Conservation (phyloP, 306 rosid species). For the Inga leiocalycina region DNA sequence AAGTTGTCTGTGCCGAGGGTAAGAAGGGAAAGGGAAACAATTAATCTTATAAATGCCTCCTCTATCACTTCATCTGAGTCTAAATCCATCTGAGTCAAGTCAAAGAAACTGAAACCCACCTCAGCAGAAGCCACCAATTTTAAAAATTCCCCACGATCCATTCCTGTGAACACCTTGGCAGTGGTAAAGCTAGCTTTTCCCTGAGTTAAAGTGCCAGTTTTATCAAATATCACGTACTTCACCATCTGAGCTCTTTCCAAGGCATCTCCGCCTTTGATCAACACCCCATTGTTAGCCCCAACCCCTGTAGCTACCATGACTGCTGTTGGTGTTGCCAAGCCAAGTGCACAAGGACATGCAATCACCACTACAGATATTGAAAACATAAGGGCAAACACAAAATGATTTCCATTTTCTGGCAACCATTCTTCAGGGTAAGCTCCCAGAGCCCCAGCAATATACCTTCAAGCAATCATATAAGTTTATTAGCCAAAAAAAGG, state of each 20-base stretch:
- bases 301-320: constrained; percentile 99
- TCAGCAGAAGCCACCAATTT: constrained; percentile 97
- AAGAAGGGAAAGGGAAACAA: constrained; percentile 16
- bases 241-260: constrained; percentile 94
- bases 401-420: constrained; percentile 85
- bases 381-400: constrained; percentile 98
- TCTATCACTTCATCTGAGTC: constrained; percentile 15
- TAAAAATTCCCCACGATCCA: constrained; percentile 93
- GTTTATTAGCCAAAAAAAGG: not conserved
- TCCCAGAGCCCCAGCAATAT: constrained; percentile 74
- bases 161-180: constrained; percentile 77
- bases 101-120: constrained; percentile 54
- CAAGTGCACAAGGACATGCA: constrained; percentile 99
- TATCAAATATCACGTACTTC: constrained; percentile 86
- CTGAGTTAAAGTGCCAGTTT: constrained; percentile 98
- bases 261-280: constrained; percentile 98
- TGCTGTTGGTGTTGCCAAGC: constrained; percentile 99
- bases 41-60: not conserved
- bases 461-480: constrained; percentile 51
- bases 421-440: constrained; percentile 91
- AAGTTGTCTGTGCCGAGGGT: constrained; percentile 10
- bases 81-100: constrained; percentile 7
- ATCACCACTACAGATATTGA: constrained; percentile 95
- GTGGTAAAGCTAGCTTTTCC: constrained; percentile 85
- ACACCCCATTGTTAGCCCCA: constrained; percentile 96